phyloP scores from a whole-genome alignment of 345 rosid genomes.

The Syzygium aqueum region DNA sequence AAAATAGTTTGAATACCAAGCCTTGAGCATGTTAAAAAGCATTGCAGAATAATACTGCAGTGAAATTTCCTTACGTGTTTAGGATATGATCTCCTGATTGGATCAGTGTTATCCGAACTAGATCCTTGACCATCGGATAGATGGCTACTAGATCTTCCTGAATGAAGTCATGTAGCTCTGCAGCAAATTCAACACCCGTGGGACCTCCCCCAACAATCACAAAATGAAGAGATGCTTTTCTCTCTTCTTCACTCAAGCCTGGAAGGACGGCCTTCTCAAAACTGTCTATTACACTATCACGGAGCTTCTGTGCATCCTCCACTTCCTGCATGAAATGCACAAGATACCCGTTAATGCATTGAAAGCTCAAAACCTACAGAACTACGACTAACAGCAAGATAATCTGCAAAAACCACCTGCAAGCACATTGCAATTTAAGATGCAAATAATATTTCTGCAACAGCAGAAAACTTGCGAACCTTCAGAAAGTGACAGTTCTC shows the following conservation, averaged over 20 bases:
- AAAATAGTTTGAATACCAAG: background rate
- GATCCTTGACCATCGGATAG: constrained; percentile 68
- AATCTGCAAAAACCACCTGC: background rate
- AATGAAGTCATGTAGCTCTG: constrained; percentile 87
- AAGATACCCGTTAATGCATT: background rate
- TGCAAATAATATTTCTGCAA: background rate
- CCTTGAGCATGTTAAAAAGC: background rate
- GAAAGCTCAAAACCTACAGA: background rate
- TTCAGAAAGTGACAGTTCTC: constrained; percentile 95
- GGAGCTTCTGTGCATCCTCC: constrained; percentile 93
- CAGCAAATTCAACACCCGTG: constrained; percentile 98
- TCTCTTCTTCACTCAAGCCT: constrained; percentile 69
- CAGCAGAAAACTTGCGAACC: constrained; percentile 20
- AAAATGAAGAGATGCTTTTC: constrained; percentile 73
- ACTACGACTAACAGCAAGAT: background rate
- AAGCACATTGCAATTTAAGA: background rate
- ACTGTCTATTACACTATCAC: constrained; percentile 72
- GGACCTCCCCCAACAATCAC: constrained; percentile 98
- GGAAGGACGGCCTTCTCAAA: constrained; percentile 92
- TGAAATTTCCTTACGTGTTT: constrained; percentile 48
- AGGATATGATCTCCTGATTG: constrained; percentile 97
- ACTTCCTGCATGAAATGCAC: constrained; percentile 50
- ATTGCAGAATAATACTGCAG: background rate
- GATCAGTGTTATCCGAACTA: constrained; percentile 61
- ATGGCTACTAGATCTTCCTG: constrained; percentile 59